phyloP scores from a whole-genome alignment of 2,329 filamentous ascomycete species.

The Onygena corvina region DNA sequence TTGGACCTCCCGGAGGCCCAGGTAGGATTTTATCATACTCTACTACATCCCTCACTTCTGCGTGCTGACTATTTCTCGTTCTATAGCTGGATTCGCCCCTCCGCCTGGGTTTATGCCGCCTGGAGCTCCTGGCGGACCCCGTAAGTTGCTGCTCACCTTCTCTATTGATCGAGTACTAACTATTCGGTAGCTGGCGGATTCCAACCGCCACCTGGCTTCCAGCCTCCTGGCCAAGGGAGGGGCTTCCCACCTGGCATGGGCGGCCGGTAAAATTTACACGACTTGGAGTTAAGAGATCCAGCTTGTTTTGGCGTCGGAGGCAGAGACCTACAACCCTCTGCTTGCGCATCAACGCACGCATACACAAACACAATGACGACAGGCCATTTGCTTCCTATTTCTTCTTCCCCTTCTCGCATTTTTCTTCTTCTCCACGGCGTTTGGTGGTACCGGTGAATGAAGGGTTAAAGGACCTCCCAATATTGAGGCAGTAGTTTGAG shows the following conservation, averaged over 20 bases:
- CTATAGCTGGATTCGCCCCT: constrained; percentile 36
- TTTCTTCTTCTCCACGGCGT: constrained; percentile 6
- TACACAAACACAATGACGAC: constrained; percentile 1
- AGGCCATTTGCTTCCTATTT: background rate
- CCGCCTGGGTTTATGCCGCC: constrained; percentile 38
- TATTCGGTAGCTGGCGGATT: constrained; percentile 37
- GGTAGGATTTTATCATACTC: constrained; percentile 36
- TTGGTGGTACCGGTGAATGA: constrained; percentile 9
- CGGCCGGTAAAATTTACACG: constrained; percentile 28
- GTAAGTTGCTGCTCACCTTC: constrained; percentile 28
- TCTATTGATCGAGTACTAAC: constrained; percentile 26
- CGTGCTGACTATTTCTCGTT: constrained; percentile 12
- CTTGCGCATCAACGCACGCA: background rate
- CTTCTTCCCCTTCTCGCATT: constrained; percentile 5
- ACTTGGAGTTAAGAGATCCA: background rate
- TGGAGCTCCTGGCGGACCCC: constrained; percentile 30
- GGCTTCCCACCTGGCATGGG: constrained; percentile 42
- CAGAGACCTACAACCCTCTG: background rate
- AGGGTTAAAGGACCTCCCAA: constrained; percentile 6
- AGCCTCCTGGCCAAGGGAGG: constrained; percentile 49
- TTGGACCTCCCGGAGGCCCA: constrained; percentile 38
- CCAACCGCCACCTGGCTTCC: constrained; percentile 60
- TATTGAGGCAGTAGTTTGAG: constrained; percentile 6
- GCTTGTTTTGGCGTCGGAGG: background rate
- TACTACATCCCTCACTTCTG: background rate